phyloP scores from a whole-genome alignment of 106 monocot species.

The Phalaenopsis aphrodite region DNA sequence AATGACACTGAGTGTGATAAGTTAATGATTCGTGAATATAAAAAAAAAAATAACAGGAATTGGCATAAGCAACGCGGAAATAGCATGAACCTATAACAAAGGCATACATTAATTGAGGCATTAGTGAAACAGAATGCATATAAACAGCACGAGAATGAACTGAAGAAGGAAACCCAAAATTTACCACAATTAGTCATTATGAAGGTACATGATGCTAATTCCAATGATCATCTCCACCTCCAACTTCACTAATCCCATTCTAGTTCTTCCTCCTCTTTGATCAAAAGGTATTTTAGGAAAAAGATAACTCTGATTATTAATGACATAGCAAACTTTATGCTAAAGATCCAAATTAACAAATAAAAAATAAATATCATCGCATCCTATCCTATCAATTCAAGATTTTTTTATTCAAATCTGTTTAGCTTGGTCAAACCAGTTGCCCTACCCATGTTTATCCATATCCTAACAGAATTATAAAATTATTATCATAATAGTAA shows the following conservation, averaged over 20 bases:
- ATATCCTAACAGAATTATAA: neutral
- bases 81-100: neutral
- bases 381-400: neutral
- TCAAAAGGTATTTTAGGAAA: neutral
- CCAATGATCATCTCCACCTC: neutral
- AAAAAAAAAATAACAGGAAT: too few species aligned
- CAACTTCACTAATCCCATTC: neutral
- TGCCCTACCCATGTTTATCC: neutral
- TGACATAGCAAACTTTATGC: neutral
- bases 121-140: neutral
- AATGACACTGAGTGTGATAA: too few species aligned
- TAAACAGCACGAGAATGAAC: neutral
- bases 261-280: neutral
- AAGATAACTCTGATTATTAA: neutral
- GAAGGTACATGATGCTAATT: neutral
- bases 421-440: neutral
- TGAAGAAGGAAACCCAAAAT: neutral
- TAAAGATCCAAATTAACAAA: too few species aligned
- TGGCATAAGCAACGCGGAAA: neutral
- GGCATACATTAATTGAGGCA: neutral
- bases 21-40: too few species aligned
- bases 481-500: neutral
- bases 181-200: neutral
- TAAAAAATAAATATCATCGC: too few species aligned
- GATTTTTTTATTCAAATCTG: neutral